Evolutionary conservation across 1,139 yeast genomes (phyloP).

Genomic region (Cylindricascospora bacillispora): DNA sequence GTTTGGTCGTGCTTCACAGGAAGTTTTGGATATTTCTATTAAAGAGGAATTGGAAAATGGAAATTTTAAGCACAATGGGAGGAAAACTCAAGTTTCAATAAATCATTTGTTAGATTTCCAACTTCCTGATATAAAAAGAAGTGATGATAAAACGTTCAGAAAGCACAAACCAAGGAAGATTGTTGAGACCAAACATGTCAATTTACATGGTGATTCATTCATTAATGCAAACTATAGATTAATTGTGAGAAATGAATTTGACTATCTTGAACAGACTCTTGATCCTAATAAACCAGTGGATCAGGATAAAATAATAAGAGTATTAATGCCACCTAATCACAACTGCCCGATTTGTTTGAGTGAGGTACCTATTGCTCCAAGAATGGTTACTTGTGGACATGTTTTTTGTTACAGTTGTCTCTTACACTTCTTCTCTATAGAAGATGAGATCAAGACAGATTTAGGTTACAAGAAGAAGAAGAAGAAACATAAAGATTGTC

Average conservation of each 20-base stretch:
- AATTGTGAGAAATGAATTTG: constrained; percentile 51
- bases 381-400: constrained; percentile 95
- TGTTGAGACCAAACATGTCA: constrained; percentile 22
- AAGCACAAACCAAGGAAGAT: constrained; percentile 16
- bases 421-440: constrained; percentile 43
- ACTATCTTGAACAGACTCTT: constrained; percentile 41
- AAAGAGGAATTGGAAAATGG: constrained; percentile 29
- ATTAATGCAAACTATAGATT: constrained; percentile 80
- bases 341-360: constrained; percentile 84
- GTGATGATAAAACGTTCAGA: constrained; percentile 8
- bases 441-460: constrained; percentile 29
- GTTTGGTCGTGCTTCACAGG: too few species aligned
- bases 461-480: constrained; percentile 18
- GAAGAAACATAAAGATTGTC: constrained; percentile 62
- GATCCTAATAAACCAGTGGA: constrained; percentile 72
- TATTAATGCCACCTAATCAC: constrained; percentile 59
- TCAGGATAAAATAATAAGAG: constrained; percentile 49
- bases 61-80: constrained; percentile 28
- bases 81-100: constrained; percentile 46
- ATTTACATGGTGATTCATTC: constrained; percentile 56
- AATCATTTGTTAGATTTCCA: constrained; percentile 54
- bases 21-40: constrained; percentile 21
- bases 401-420: constrained; percentile 77
- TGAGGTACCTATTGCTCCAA: constrained; percentile 77
- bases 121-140: constrained; percentile 38